Base-by-base conservation (phyloP, 2,329 filamentous ascomycete genomes). In the Hypoxylon rubiginosum region DNA sequence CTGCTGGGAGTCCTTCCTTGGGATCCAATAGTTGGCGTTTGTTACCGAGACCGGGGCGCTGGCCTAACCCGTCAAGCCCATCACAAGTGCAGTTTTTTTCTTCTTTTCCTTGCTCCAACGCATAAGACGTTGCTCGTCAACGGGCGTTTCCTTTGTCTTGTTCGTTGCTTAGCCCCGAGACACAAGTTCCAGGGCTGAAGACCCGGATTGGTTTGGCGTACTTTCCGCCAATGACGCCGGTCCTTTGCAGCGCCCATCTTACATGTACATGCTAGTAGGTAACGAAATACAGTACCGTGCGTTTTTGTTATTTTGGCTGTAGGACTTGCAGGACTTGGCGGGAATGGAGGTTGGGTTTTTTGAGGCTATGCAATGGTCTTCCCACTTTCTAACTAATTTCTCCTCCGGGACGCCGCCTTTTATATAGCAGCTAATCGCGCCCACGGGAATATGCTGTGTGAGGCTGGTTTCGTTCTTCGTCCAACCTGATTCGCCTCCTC, bases 291-390 rank as follows among this genome's bases (percentile, higher is more conserved):
- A 41, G 56, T 41, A 51, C 58, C 58, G 56, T 66, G 58, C 55
- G 56, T 61, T 24, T 21, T 41, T 45, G 21, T 13, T 39, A n/a
- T n/a, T n/a, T n/a, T n/a, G n/a, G n/a, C n/a, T n/a, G n/a, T n/a
- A n/a, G n/a, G n/a, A n/a, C n/a, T n/a, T n/a, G 32, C 49, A 55
- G 58, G 59, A 61, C 62, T 63, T 59, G 62, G 59, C 52, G 26
- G 19, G n/a, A 49, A 63, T 63, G 60, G 60, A 30, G 54, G 46
- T 51, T 39, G 45, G 43, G 36, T 17, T n/a, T 67, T 17, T 26
- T 67, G 67, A 67, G 67, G 67, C 67, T 69, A 69, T 69, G 67
- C 56, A 28, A 24, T 52, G 15, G 55, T 62, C 64, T 19, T 26
- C 46, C n/a, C 19, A 26, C 54, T 50, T 62, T 52, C 28, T 32